phyloP scores from a whole-genome alignment of 2,329 filamentous ascomycete genomes.

The Sporothrix mexicana region DNA sequence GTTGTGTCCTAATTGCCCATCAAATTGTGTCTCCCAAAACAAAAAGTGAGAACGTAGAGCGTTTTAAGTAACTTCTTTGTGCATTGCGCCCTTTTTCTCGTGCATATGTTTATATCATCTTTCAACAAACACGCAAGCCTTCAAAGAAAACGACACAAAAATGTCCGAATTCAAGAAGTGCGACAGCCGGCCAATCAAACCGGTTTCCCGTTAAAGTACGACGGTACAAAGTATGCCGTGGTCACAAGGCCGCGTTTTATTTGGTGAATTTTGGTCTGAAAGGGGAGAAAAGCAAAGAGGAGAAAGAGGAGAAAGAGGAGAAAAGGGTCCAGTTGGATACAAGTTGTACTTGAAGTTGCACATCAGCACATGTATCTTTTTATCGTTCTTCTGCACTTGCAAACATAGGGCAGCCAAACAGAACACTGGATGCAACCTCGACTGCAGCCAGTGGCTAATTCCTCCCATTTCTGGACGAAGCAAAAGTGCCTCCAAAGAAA shows the following conservation, averaged over 20 bases:
- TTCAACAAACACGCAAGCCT: background rate
- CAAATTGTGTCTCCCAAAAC: background rate
- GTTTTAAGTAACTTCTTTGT: background rate
- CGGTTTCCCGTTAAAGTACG: background rate
- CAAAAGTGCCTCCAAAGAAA: background rate
- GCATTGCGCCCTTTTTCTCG: background rate
- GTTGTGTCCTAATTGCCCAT: background rate
- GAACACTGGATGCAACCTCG: background rate
- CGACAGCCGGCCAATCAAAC: constrained; percentile 2
- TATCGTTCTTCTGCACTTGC: no score
- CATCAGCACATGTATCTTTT: no score
- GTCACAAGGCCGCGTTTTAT: constrained; percentile 27
- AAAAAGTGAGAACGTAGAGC: background rate
- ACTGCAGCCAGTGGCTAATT: background rate
- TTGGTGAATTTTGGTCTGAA: constrained; percentile 5
- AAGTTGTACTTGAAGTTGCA: no score
- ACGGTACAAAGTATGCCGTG: background rate
- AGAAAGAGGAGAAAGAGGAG: background rate
- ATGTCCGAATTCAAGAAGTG: background rate
- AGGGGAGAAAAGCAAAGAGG: background rate
- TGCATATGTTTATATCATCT: background rate
- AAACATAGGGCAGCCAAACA: constrained; percentile 19
- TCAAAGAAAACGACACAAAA: constrained; percentile 7
- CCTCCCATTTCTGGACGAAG: background rate
- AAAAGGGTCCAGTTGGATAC: background rate